Percentiles rank a stretch among this genome's conserved stretches.
These are phyloP conservation scores for Hydrangea macrophylla DNA, from an alignment of 148 eudicot species.

Conservation along the genomic window DNA sequence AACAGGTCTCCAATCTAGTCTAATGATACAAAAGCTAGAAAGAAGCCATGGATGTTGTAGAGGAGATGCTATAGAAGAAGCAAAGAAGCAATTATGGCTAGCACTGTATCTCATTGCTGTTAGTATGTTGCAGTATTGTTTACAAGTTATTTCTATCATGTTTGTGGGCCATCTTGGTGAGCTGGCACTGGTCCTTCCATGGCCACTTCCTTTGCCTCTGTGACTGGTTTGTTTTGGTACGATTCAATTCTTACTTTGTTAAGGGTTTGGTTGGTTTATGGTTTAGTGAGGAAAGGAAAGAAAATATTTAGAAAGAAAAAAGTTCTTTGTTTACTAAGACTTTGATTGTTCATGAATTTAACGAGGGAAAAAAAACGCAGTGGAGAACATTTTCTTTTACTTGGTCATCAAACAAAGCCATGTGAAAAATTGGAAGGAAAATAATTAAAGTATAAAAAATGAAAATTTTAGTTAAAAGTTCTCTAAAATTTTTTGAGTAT, in stretches of 20 bases:
- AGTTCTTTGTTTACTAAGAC: too few relatives aligned
- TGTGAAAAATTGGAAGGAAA: too few relatives aligned
- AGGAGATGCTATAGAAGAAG: conserved; percentile 35
- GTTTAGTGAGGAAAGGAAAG: too few relatives aligned
- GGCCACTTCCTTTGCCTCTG: conserved; percentile 48
- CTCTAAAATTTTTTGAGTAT: too few relatives aligned
- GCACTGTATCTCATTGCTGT: conserved; percentile 47
- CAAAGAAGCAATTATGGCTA: conserved; percentile 32
- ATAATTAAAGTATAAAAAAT: too few relatives aligned
- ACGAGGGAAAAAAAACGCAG: too few relatives aligned
- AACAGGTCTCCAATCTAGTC: background rate
- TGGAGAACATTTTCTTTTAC: too few relatives aligned
- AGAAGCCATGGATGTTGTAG: background rate
- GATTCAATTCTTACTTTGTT: background rate
- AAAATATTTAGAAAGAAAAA: too few relatives aligned
- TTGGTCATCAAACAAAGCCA: too few relatives aligned
- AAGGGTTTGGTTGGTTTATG: background rate
- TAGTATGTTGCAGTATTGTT: conserved; percentile 36
- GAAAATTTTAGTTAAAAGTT: too few relatives aligned
- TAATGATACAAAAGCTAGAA: background rate
- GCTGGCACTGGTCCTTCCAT: conserved; percentile 43
- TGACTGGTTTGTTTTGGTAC: conserved; percentile 43
- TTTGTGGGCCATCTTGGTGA: conserved; percentile 43
- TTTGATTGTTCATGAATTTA: too few relatives aligned
- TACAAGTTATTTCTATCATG: conserved; percentile 38